phyloP scores from a whole-genome alignment of 2,329 filamentous ascomycete species.

The Nectriaceae sp. region DNA sequence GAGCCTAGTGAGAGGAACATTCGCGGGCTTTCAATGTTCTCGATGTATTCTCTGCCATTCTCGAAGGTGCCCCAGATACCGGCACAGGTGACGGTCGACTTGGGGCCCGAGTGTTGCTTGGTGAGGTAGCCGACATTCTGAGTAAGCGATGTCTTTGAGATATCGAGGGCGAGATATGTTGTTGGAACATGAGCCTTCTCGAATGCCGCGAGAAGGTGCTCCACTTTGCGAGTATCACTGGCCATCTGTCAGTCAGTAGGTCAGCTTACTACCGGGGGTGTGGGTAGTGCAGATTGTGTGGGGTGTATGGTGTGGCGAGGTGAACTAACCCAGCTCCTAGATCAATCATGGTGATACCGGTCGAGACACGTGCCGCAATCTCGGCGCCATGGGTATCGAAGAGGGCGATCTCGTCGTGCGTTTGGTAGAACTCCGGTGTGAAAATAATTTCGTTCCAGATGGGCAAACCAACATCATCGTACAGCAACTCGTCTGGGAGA shows the following conservation, averaged over 20 bases:
- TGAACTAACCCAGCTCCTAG: conserved; percentile 44
- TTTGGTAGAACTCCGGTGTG: conserved; percentile 42
- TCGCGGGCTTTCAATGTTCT: conserved; percentile 31
- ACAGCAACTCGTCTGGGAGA: conserved; percentile 43
- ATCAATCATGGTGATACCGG: conserved; percentile 39
- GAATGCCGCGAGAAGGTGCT: conserved; percentile 38
- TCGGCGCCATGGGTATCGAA: conserved; percentile 38
- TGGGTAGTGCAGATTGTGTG: conserved; percentile 1
- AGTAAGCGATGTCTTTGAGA: conserved; percentile 38
- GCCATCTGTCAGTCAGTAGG: conserved; percentile 15
- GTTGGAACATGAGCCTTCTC: conserved; percentile 30
- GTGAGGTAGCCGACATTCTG: conserved; percentile 37
- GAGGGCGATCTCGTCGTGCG: conserved; percentile 40
- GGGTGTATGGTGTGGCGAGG: conserved; percentile 5
- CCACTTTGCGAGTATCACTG: conserved; percentile 44
- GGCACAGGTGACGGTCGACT: conserved; percentile 34
- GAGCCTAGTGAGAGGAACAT: conserved; percentile 45
- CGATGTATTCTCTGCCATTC: conserved; percentile 35
- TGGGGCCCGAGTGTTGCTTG: conserved; percentile 26
- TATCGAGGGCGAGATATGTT: conserved; percentile 43
- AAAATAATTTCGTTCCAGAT: conserved; percentile 46
- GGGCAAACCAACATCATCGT: conserved; percentile 38
- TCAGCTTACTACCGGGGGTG: conserved; percentile 19
- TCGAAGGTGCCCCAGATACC: conserved; percentile 44
- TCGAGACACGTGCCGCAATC: conserved; percentile 32